A percentile compares a stretch with the other conserved stretches of the same genome.
Evolutionary conservation across 805 yeast species (phyloP).

Genomic region (Ogataea angusta): DNA sequence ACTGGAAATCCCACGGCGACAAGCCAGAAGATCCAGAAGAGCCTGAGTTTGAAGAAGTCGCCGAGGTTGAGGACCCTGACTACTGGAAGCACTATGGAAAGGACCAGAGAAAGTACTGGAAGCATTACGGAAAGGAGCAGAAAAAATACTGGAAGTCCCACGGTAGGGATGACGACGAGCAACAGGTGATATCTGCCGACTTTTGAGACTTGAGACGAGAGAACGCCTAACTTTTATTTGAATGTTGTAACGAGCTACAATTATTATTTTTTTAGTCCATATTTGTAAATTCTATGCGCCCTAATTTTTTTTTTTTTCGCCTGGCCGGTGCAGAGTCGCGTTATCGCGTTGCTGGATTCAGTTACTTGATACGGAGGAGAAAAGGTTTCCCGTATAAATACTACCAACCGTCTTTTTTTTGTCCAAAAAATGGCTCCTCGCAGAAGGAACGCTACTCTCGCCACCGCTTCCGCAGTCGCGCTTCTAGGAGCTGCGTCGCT

Average conservation of each 20-base stretch:
- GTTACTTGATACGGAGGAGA: conserved; percentile 10
- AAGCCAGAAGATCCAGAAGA: too few species aligned
- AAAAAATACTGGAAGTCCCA: conserved; percentile 21
- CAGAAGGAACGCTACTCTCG: conserved; percentile 30
- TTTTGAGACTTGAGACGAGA: neutral
- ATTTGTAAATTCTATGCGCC: conserved; percentile 14
- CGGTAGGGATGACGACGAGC: conserved; percentile 2
- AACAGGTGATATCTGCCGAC: conserved; percentile 4
- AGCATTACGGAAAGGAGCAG: conserved; percentile 19
- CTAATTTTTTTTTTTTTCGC: conserved; percentile 1
- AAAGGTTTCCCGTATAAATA: conserved; percentile 6
- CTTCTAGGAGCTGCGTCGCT: conserved; percentile 41
- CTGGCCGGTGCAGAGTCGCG: conserved; percentile 8
- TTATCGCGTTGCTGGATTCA: conserved; percentile 11
- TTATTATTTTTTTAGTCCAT: neutral
- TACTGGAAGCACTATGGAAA: conserved; percentile 24
- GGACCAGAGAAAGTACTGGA: conserved; percentile 26
- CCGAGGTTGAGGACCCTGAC: conserved; percentile 17
- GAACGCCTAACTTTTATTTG: too few species aligned
- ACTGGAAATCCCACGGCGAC: conserved; percentile 7
- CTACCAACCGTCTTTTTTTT: neutral
- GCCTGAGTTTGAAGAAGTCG: conserved; percentile 2
- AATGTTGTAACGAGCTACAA: too few species aligned
- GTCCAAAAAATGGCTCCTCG: conserved; percentile 14
- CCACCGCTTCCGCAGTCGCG: conserved; percentile 43